These are phyloP conservation scores for Beauveria medogensis DNA, from an alignment of 2,329 filamentous ascomycete genomes.

Conservation along the genomic window DNA sequence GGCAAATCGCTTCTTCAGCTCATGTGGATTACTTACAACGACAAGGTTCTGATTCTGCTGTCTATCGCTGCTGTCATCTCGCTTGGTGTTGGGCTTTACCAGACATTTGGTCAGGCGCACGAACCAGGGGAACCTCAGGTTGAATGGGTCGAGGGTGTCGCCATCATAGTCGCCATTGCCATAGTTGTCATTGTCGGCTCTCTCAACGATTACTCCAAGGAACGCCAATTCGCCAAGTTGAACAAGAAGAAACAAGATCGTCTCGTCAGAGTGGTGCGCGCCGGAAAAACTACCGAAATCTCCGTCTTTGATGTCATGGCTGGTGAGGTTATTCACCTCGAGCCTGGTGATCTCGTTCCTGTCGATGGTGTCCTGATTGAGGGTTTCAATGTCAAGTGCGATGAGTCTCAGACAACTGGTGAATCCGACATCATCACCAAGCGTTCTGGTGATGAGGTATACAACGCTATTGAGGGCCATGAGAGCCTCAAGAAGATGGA, in stretches of 20 bases:
- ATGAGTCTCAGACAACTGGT: slow-evolving; percentile 72
- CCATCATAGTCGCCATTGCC: slow-evolving; percentile 70
- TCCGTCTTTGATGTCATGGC: slow-evolving; percentile 62
- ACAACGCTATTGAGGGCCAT: slow-evolving; percentile 57
- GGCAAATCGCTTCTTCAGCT: slow-evolving; percentile 64
- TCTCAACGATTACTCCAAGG: slow-evolving; percentile 73
- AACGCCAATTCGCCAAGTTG: slow-evolving; percentile 68
- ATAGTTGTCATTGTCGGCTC: slow-evolving; percentile 73
- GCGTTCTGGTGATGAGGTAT: slow-evolving; percentile 58
- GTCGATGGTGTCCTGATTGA: slow-evolving; percentile 67
- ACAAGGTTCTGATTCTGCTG: slow-evolving; percentile 69
- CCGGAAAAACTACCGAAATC: slow-evolving; percentile 60
- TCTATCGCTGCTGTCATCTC: slow-evolving; percentile 65
- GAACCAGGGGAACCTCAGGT: slow-evolving; percentile 44
- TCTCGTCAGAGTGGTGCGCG: slow-evolving; percentile 62
- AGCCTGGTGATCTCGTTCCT: slow-evolving; percentile 66
- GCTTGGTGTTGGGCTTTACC: slow-evolving; percentile 66
- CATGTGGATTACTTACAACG: slow-evolving; percentile 78
- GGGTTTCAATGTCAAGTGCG: slow-evolving; percentile 67
- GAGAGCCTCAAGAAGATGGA: slow-evolving; percentile 65
- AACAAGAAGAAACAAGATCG: slow-evolving; percentile 76
- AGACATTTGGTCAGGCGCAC: slow-evolving; percentile 58
- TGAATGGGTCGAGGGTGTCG: slow-evolving; percentile 76
- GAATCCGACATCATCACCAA: slow-evolving; percentile 72
- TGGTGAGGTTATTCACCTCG: slow-evolving; percentile 64